Base-by-base conservation (phyloP, 805 yeast species). In the Candida maesae region DNA sequence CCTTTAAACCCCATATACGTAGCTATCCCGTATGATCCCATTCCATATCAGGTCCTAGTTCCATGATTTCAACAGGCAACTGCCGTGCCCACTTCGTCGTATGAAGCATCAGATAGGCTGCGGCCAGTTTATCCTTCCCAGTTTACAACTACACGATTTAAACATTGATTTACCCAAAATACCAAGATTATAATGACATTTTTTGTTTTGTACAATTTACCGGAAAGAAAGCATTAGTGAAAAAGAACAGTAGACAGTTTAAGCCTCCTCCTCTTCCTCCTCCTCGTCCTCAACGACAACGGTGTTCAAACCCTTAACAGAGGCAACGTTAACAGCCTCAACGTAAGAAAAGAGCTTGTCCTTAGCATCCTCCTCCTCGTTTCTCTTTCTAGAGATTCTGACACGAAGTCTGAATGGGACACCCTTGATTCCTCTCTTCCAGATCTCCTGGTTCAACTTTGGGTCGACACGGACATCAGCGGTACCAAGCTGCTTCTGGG, bases 391-490 rank as follows among this genome's bases (percentile, higher is more conserved):
- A 55, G 98, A 89, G 77, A 93, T 90, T 80, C 96, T 90, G 71
- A 93, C 81, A 81, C 99, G 90, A 74, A 93, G 71, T 83, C 96
- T 90, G 88, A 76, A 78, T 71, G 95, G 96, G 67, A 88, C 95
- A 79, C 97, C 97, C 81, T 90, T 89, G 78, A 93, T 83, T 81
- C 99, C 99, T 80, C 95, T 90, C 76, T 87, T 84, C 99, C 99
- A 93, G 78, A 93, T 80, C 68, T 84, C 95, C 75, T 90, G 93
- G 86, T 93, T 93, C 74, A 93, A 80, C 76, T 82, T 87, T 70
- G 99, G 98, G 77, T 93, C 98, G 66, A 93, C 77, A 81, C 99
- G 93, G 73, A 93, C 98, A 72, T 93, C 99, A 57, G 84, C 74
- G 65, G 99, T 93, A 71, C 98, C 98, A 93, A 93, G 88, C 85